Conservation (phyloP, 2,329 filamentous ascomycete genomes). For the Botryotinia calthae region DNA sequence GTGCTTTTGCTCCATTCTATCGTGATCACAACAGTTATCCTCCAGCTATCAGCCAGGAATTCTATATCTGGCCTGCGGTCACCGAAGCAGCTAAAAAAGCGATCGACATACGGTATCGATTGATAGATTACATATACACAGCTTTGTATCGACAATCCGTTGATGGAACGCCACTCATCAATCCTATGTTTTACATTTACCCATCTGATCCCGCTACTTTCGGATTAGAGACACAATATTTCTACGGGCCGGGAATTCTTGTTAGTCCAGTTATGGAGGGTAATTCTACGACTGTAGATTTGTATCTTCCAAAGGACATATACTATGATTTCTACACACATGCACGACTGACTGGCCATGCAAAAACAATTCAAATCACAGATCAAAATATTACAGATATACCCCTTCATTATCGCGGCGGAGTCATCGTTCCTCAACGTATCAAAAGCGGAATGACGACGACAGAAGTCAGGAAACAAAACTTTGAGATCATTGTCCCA, state of each 20-base stretch:
- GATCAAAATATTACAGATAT: constrained; percentile 51
- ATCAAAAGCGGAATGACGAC: constrained; percentile 60
- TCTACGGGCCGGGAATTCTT: constrained; percentile 50
- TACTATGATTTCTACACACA: constrained; percentile 55
- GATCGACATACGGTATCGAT: constrained; percentile 69
- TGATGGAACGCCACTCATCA: constrained; percentile 63
- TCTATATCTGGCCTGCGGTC: constrained; percentile 67
- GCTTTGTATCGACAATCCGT: constrained; percentile 58
- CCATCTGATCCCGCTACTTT: constrained; percentile 50
- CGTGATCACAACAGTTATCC: constrained; percentile 64
- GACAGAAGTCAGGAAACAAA: constrained; percentile 57
- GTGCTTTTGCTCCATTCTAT: constrained; percentile 73
- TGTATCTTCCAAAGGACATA: constrained; percentile 50
- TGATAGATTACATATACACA: constrained; percentile 81
- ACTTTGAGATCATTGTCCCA: constrained; percentile 71
- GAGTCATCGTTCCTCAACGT: constrained; percentile 62
- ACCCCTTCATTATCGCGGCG: constrained; percentile 66
- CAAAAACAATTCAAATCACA: constrained; percentile 40
- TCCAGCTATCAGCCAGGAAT: constrained; percentile 60
- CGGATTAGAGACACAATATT: constrained; percentile 49
- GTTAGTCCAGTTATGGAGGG: constrained; percentile 50
- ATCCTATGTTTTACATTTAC: constrained; percentile 72
- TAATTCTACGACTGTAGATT: constrained; percentile 44
- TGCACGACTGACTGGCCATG: constrained; percentile 44
- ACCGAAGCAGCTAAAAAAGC: constrained; percentile 63